Evolutionary conservation across 1,284 basidiomycete species (phyloP).

Genomic region (Puccinia polysora): DNA sequence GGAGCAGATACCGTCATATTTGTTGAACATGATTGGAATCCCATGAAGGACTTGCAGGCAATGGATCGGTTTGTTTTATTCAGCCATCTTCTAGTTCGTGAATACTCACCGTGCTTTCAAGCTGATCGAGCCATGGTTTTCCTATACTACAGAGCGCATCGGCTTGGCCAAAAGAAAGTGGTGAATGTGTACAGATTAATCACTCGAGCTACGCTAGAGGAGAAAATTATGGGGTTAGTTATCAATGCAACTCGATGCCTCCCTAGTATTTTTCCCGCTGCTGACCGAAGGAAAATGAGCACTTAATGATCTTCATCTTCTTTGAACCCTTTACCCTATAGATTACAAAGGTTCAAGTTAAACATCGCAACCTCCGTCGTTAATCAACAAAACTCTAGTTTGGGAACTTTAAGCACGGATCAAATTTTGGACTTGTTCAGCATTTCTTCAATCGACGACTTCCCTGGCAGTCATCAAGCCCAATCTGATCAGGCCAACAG

Average conservation of each 20-base stretch:
- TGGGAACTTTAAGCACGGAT: slow-evolving; percentile 94
- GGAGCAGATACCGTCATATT: slow-evolving; percentile 99
- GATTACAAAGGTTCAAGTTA: slow-evolving; percentile 94
- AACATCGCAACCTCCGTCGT: slow-evolving; percentile 96
- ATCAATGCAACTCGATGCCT: neutral
- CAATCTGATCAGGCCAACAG: slow-evolving; percentile 58
- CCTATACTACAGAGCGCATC: slow-evolving; percentile 63
- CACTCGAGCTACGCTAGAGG: slow-evolving; percentile 93
- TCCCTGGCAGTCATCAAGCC: slow-evolving; percentile 62
- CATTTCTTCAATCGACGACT: slow-evolving; percentile 58
- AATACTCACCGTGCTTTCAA: neutral
- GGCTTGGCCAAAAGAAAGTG: slow-evolving; percentile 96
- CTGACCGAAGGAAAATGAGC: slow-evolving; percentile 5
- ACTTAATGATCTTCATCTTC: slow-evolving; percentile 26
- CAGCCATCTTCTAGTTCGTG: neutral
- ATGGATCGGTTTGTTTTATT: slow-evolving; percentile 69
- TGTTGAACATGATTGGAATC: slow-evolving; percentile 99
- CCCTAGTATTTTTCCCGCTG: neutral
- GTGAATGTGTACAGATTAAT: slow-evolving; percentile 98
- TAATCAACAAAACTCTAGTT: slow-evolving; percentile 90
- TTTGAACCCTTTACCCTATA: too few species aligned
- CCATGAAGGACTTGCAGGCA: slow-evolving; percentile 98
- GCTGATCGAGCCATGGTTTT: neutral
- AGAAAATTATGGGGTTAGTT: slow-evolving; percentile 97
- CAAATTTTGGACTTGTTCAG: slow-evolving; percentile 91